Evolutionary conservation across 2,329 filamentous ascomycete species (phyloP).

Genomic region (Talaromyces sp.): DNA sequence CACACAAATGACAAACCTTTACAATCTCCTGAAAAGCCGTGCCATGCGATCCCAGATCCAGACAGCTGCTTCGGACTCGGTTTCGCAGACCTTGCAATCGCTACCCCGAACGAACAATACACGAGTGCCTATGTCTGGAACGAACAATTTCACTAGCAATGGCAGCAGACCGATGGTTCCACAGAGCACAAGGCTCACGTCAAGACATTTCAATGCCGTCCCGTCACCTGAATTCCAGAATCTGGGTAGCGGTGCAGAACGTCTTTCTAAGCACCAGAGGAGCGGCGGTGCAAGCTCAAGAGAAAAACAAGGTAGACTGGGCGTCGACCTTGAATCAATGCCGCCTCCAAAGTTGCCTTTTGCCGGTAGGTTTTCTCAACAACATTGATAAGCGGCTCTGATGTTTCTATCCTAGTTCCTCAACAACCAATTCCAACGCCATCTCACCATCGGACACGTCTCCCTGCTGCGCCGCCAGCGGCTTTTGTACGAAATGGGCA

Average conservation of each 20-base stretch:
- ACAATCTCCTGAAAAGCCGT: conserved; percentile 52
- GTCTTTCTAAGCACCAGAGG: conserved; percentile 33
- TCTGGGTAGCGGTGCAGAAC: conserved; percentile 26
- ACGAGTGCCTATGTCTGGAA: conserved; percentile 3
- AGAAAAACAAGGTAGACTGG: conserved; percentile 16
- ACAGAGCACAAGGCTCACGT: conserved; percentile 18
- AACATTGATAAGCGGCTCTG: neutral
- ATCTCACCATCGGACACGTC: conserved; percentile 13
- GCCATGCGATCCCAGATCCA: conserved; percentile 51
- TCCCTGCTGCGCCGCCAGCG: conserved; percentile 7
- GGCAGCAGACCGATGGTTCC: conserved; percentile 14
- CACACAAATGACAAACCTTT: conserved; percentile 60
- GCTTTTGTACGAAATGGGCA: neutral
- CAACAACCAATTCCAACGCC: conserved; percentile 5
- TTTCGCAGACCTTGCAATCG: conserved; percentile 41
- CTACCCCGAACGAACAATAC: conserved; percentile 17
- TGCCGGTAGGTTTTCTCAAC: conserved; percentile 7
- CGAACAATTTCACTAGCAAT: neutral
- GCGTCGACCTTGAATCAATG: conserved; percentile 22
- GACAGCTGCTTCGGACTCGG: conserved; percentile 50
- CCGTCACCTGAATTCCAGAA: conserved; percentile 12
- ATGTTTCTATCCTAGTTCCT: neutral
- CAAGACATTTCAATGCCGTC: conserved; percentile 14
- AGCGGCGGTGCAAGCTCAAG: conserved; percentile 35
- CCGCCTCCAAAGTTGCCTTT: conserved; percentile 21